Evolutionary conservation across 352 stramenopile genomes (phyloP).

Genomic region (Phytophthora sp.): DNA sequence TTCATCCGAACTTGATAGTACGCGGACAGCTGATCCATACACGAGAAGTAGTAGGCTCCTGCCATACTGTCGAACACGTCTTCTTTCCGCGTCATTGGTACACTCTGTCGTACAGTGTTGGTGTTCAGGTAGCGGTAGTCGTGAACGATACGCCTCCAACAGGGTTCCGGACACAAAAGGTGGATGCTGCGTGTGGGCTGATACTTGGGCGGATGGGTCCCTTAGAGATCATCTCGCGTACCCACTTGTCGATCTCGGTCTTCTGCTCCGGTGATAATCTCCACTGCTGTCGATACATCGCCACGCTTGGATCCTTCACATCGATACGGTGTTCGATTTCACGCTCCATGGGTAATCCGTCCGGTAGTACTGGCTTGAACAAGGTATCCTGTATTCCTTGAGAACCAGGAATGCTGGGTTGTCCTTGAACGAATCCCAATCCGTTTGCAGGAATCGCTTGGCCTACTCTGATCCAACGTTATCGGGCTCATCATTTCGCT

Average conservation of each 20-base stretch:
- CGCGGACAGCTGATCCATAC: constrained; percentile 23
- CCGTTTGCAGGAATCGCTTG: constrained; percentile 7
- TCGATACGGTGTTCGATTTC: constrained; percentile 8
- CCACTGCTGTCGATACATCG: constrained; percentile 12
- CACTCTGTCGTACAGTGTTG: no score
- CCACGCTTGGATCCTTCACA: constrained; percentile 1
- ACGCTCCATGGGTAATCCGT: constrained; percentile 1
- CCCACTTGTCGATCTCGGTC: constrained; percentile 8
- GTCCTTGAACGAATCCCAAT: constrained; percentile 4
- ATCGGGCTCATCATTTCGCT: neutral
- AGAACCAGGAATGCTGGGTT: constrained; percentile 3
- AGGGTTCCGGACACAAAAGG: neutral
- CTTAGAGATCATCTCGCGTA: constrained; percentile 3
- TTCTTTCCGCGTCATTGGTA: neutral
- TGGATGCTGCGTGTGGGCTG: neutral
- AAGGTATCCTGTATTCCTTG: constrained; percentile 8
- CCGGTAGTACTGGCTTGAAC: constrained; percentile 17
- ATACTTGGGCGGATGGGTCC: neutral
- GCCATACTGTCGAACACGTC: neutral
- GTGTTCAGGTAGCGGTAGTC: neutral
- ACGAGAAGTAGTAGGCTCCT: constrained; percentile 21
- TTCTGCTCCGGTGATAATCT: constrained; percentile 9
- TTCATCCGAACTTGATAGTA: constrained; percentile 41
- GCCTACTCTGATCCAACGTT: constrained; percentile 12
- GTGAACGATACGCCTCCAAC: neutral